A percentile compares a stretch with the other conserved stretches of the same genome.
These are phyloP conservation scores for Ceratobasidium sp. DNA, from an alignment of 1,284 basidiomycete species.

Conservation along the genomic window DNA sequence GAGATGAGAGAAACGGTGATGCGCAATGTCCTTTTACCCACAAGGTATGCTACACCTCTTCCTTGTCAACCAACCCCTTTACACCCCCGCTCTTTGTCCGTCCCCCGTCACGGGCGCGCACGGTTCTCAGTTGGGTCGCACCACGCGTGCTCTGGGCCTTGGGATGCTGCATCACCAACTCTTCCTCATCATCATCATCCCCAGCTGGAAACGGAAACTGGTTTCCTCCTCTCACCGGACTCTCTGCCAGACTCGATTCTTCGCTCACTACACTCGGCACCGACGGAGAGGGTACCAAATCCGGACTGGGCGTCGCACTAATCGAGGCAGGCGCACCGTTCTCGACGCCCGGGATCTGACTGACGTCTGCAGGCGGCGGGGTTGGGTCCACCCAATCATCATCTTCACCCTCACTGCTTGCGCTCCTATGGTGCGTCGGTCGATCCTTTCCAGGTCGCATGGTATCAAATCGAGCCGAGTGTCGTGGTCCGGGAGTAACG, in stretches of 20 bases:
- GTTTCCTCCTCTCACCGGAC: slow-evolving; percentile 14
- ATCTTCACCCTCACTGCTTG: slow-evolving; percentile 39
- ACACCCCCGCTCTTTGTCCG: slow-evolving; percentile 81
- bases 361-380: slow-evolving; percentile 11
- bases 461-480: slow-evolving; percentile 25
- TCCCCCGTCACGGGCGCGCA: slow-evolving; percentile 73
- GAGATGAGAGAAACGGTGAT: too few species aligned
- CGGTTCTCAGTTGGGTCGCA: slow-evolving; percentile 61
- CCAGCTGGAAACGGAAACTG: slow-evolving; percentile 42
- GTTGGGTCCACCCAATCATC: slow-evolving; percentile 43
- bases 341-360: slow-evolving; percentile 23
- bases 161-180: neutral
- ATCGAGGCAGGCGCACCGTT: slow-evolving; percentile 35
- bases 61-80: slow-evolving; percentile 41
- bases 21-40: too few species aligned
- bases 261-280: slow-evolving; percentile 18
- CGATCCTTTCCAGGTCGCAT: slow-evolving; percentile 11
- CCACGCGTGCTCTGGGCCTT: slow-evolving; percentile 10
- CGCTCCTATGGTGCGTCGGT: slow-evolving; percentile 24
- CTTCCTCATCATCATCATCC: slow-evolving; percentile 17
- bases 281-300: slow-evolving; percentile 36
- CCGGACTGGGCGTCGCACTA: slow-evolving; percentile 21
- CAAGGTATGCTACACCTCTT: neutral
- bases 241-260: slow-evolving; percentile 14
- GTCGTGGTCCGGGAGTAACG: slow-evolving; percentile 37